Evolutionary conservation across 495 filamentous ascomycete species (phyloP), one percentile per base, ranked within the genome.

Genomic region (Daldinia caldariorum): DNA sequence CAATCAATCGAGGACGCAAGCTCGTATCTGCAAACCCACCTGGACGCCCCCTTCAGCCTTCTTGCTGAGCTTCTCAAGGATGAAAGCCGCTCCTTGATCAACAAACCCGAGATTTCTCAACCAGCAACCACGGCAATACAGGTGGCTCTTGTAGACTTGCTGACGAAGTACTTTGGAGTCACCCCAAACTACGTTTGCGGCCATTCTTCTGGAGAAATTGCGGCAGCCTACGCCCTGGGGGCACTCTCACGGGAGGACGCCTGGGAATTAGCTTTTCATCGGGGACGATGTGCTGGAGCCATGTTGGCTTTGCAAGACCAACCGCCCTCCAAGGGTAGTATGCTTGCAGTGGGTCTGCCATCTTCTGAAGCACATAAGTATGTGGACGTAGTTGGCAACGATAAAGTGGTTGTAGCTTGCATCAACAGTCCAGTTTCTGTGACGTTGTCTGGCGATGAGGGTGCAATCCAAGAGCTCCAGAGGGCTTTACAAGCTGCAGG

Each of bases 121-220:
- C 71, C 80, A 10, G 59, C 78, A 43, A 85, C 76, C n/a, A 82
- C 79, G 10, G 77, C 76, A 38, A 56, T 83, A 7, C 81, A 83
- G 58, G 66, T 83, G n/a, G 79, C 80, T 0, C 63, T 89, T 7
- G 82, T 86, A 0, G 81, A 84, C 10, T 57, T 89, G 1, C 70
- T 88, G 8, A 63, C n/a, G 4, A 53, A 58, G 8, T 76, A 71
- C 31, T 84, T 82, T 76, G 78, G 79, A 26, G 75, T 89, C 37
- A 70, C 39, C 1, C 87, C 88, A 0, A 70, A 66, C 7, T 80
- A 80, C 43, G 87, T 89, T 1, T 81, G 87, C 3, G 89, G 89
- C 4, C 88, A 91, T 69, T 90, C 88, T 0, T 87, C 83, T 71
- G 89, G 89, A 6, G 89, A 91, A 69, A 90, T 90, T 43, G 66